Evolutionary conservation across 78 protist genomes (phyloP).

Genomic region (Speleostelium caveatum): DNA sequence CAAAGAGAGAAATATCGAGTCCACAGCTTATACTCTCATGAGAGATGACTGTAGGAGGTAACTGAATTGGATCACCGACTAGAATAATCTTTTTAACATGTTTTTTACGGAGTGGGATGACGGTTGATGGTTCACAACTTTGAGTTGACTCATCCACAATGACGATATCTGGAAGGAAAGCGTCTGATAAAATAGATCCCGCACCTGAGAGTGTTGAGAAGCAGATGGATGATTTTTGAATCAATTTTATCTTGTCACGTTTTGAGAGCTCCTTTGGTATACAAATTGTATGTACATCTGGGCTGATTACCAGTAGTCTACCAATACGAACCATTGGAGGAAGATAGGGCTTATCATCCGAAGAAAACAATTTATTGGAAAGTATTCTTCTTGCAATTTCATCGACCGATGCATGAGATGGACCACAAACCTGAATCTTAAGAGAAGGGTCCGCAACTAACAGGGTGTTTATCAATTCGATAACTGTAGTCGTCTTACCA

Average conservation of each 20-base stretch:
- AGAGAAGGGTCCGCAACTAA: neutral
- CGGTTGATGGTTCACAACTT: constrained; percentile 77
- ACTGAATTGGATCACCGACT: constrained; percentile 31
- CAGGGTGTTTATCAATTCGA: neutral
- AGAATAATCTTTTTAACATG: neutral
- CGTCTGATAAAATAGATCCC: neutral
- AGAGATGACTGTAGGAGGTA: constrained; percentile 31
- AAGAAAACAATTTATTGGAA: neutral
- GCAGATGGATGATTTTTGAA: neutral
- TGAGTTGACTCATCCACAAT: constrained; percentile 92
- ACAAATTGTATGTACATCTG: neutral
- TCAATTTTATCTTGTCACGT: neutral
- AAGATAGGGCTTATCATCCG: neutral
- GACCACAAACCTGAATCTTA: constrained; percentile 48
- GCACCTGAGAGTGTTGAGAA: neutral
- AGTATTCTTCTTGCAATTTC: constrained; percentile 80
- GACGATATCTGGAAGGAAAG: constrained; percentile 1
- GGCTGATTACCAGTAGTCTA: neutral
- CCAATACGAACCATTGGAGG: constrained; percentile 33
- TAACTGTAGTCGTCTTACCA: constrained; percentile 52
- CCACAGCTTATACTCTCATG: neutral
- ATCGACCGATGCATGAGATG: constrained; percentile 87
- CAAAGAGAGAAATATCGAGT: neutral
- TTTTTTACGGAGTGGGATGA: constrained; percentile 65
- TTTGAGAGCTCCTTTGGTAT: neutral